A percentile compares a stretch with the other conserved stretches of the same genome.
phyloP scores from a whole-genome alignment of 225 moss, liverwort and hornwort species.

The Antitrichia curtipendula region DNA sequence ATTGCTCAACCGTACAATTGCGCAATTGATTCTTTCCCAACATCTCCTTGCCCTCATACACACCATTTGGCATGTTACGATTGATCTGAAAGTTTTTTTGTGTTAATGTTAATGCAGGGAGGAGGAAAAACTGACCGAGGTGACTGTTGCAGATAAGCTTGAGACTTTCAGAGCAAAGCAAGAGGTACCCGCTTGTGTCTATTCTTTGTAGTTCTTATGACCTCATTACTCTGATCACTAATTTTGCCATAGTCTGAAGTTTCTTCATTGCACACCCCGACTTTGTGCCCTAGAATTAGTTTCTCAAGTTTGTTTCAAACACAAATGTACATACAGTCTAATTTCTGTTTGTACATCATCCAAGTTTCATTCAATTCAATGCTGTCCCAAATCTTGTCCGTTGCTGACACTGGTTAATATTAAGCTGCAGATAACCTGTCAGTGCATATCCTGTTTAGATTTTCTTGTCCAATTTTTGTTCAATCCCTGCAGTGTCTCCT shows the following conservation, averaged over 20 bases:
- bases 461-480: neutral
- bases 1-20: neutral
- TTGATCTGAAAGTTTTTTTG: neutral
- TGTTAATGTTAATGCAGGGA: constrained; percentile 17
- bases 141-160: constrained; percentile 70
- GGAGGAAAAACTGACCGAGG: constrained; percentile 75
- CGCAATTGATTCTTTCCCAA: neutral
- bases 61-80: neutral
- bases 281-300: neutral
- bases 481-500: neutral
- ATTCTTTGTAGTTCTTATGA: neutral
- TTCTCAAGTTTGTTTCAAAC: neutral
- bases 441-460: neutral
- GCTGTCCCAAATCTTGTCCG: neutral
- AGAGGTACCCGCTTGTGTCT: constrained; percentile 29
- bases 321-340: neutral
- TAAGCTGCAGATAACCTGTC: neutral
- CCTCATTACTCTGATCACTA: neutral
- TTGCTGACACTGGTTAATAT: neutral
- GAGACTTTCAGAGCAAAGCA: constrained; percentile 65
- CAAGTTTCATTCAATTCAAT: neutral
- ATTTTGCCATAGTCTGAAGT: neutral
- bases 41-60: neutral
- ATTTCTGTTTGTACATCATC: neutral
- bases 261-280: neutral